phyloP scores from a whole-genome alignment of 441 rosid genomes.

The Arabidopsis hybrid region DNA sequence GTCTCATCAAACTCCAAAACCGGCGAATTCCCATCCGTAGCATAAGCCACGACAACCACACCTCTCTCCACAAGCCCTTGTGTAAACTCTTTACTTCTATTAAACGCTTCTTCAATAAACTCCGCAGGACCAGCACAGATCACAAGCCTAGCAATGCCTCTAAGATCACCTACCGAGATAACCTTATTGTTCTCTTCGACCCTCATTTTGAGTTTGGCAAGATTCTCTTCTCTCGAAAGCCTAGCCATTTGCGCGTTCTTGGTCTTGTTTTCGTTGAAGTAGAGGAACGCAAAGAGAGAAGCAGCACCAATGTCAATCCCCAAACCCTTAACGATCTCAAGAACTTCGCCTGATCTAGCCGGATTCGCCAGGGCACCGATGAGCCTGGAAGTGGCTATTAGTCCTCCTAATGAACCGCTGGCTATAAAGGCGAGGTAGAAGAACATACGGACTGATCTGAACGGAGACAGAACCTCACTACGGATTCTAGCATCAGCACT shows the following conservation, averaged over 20 bases:
- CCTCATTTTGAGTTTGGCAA: slow-evolving; percentile 84
- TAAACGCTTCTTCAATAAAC: slow-evolving; percentile 72
- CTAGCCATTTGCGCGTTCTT: slow-evolving; percentile 77
- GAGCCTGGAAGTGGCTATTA: slow-evolving; percentile 78
- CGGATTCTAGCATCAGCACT: slow-evolving; percentile 86
- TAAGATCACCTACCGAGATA: slow-evolving; percentile 64
- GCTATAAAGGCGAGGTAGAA: slow-evolving; percentile 88
- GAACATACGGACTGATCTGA: slow-evolving; percentile 91
- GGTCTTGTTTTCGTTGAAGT: slow-evolving; percentile 74
- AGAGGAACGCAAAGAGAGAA: slow-evolving; percentile 75
- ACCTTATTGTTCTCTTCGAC: slow-evolving; percentile 63
- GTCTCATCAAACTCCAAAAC: slow-evolving; percentile 68
- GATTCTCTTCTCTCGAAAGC: slow-evolving; percentile 91
- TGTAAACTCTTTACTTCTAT: slow-evolving; percentile 76
- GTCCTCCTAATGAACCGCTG: slow-evolving; percentile 77
- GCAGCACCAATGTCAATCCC: slow-evolving; percentile 86
- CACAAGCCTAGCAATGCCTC: slow-evolving; percentile 86
- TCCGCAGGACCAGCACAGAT: slow-evolving; percentile 82
- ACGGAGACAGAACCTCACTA: slow-evolving; percentile 92
- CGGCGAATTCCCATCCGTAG: slow-evolving; percentile 72
- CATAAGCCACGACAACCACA: slow-evolving; percentile 83
- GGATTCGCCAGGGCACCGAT: slow-evolving; percentile 78
- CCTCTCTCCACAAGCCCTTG: slow-evolving; percentile 83
- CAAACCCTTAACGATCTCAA: slow-evolving; percentile 66
- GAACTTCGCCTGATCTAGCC: slow-evolving; percentile 67